Base-by-base conservation (phyloP, 305 asterid genomes). In the Solanum chacoense region DNA sequence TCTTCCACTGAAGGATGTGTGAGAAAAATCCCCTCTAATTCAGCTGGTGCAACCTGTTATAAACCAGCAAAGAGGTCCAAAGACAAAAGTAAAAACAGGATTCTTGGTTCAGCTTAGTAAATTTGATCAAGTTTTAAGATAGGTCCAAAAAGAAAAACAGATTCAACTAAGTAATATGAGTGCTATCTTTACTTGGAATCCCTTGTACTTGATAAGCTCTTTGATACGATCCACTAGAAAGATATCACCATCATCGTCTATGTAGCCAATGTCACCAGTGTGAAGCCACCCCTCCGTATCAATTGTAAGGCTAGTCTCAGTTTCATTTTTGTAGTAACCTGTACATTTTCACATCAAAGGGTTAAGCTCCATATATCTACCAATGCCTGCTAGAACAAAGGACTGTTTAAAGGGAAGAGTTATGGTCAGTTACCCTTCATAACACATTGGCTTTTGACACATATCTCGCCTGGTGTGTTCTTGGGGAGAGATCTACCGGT, bases 231-330 rank as follows among this genome's bases (percentile, higher is more conserved):
- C 99, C 1, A 96, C 98, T 3, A 96, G 94, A 89, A 97, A 97
- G 88, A 96, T 80, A 69, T 96, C 97, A 29, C 98, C 98, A 69
- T 95, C 99, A 1, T 94, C 96, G 76, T 96, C 99, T 8, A 96
- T 97, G 94, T 95, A 97, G 63, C 99, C 99, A 79, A 96, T 93
- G 89, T 97, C 99, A 9, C 99, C 98, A 0, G 98, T 96, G 91
- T 95, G 99, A 72, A 97, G 98, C 99, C 99, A 97, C 8, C 98
- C 98, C 6, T 95, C 94, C 89, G 93, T 89, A 90, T 97, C 98
- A 3, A 97, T 94, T 37, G 95, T 95, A 78, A 92, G 94, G 38
- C 89, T 85, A 4, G 98, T 97, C 91, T 97, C 98, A 3, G 92
- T 89, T 89, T 96, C 97, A 72, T 97, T 97, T 88, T 95, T 96